Conservation (phyloP, 306 rosid genomes). For the Hippophae gyantsensis region DNA sequence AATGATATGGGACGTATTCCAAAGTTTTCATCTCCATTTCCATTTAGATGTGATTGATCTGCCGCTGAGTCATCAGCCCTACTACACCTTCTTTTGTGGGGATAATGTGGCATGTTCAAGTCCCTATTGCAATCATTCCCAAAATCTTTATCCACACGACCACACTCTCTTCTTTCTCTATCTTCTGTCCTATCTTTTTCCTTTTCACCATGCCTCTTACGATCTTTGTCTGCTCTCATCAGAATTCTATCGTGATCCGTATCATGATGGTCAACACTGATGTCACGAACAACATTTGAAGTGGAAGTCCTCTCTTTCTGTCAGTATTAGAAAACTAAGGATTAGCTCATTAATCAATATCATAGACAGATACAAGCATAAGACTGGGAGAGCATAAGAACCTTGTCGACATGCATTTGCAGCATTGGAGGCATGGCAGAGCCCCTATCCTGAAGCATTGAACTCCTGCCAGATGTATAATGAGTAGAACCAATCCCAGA, state of each 20-base stretch:
- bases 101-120: conserved; percentile 45
- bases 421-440: conserved; percentile 66
- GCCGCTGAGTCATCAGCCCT: conserved; percentile 60
- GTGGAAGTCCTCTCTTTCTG: conserved; percentile 69
- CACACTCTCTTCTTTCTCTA: conserved; percentile 67
- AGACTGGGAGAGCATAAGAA: conserved; percentile 19
- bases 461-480: conserved; percentile 48
- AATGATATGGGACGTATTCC: conserved; percentile 56
- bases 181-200: conserved; percentile 81
- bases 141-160: conserved; percentile 51
- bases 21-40: conserved; percentile 66
- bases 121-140: conserved; percentile 66
- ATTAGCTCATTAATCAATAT: conserved; percentile 22
- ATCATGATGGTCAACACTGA: conserved; percentile 82
- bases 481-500: conserved; percentile 52
- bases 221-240: conserved; percentile 71
- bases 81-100: conserved; percentile 53
- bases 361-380: conserved; percentile 14
- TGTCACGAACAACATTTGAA: conserved; percentile 66
- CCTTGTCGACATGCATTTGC: conserved; percentile 71
- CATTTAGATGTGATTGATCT: conserved; percentile 58
- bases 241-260: conserved; percentile 59
- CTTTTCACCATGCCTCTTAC: conserved; percentile 68
- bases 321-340: conserved; percentile 17
- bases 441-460: conserved; percentile 67